phyloP scores from a whole-genome alignment of 1,284 basidiomycete genomes.

The Omphalotus olearius region DNA sequence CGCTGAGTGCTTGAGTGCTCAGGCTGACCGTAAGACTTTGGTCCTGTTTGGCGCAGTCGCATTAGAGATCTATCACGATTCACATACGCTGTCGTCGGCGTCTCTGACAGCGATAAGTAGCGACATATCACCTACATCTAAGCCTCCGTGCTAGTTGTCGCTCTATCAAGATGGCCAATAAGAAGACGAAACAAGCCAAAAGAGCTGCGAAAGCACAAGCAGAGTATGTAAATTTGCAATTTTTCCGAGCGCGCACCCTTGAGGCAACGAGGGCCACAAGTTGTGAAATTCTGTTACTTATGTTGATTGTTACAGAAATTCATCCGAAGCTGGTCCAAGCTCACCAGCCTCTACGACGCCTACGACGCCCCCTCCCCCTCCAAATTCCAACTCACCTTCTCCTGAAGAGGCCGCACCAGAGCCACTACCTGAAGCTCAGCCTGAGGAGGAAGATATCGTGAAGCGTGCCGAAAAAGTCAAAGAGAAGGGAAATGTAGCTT shows the following conservation, averaged over 20 bases:
- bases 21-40: too few species aligned
- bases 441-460: constrained; percentile 24
- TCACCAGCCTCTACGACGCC: not conserved
- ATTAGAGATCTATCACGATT: too few species aligned
- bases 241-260: not conserved
- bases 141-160: too few species aligned
- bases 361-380: not conserved
- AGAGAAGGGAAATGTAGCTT: constrained; percentile 71
- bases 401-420: constrained; percentile 17
- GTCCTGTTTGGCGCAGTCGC: too few species aligned
- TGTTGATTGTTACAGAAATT: not conserved
- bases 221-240: not conserved
- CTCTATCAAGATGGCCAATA: constrained; percentile 4
- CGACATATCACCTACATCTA: too few species aligned
- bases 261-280: not conserved
- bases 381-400: not conserved
- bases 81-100: too few species aligned
- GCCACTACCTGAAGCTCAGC: constrained; percentile 19
- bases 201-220: constrained; percentile 1
- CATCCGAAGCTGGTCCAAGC: constrained; percentile 6
- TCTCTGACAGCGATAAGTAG: too few species aligned
- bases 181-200: constrained; percentile 8
- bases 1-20: too few species aligned
- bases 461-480: constrained; percentile 59
- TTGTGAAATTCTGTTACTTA: not conserved